phyloP scores from a whole-genome alignment of 2,329 filamentous ascomycete species.

The Sporothrix mexicana region DNA sequence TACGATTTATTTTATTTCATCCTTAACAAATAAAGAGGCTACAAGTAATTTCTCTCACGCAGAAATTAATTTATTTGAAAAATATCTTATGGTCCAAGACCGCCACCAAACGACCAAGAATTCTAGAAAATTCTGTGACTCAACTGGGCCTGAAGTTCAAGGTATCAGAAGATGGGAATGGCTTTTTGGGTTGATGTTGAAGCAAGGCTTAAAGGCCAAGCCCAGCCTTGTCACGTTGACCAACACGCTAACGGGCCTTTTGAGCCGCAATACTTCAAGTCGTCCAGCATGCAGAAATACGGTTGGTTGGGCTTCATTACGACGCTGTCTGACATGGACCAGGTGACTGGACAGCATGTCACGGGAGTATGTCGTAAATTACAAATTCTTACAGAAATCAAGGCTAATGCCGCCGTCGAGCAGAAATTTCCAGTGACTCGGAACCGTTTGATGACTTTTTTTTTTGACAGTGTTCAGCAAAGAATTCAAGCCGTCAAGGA shows the following conservation, averaged over 20 bases:
- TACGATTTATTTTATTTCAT: no score
- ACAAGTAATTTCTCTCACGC: no score
- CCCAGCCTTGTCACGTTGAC: constrained; percentile 15
- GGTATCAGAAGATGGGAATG: background rate
- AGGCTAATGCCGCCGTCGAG: no score
- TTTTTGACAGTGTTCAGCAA: no score
- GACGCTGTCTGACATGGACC: background rate
- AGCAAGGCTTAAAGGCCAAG: background rate
- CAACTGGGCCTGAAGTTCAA: background rate
- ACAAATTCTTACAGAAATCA: background rate
- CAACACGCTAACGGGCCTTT: background rate
- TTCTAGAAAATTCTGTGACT: no score
- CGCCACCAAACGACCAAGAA: no score
- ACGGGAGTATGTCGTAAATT: no score
- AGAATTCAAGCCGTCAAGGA: background rate
- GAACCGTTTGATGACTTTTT: no score
- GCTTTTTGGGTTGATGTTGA: background rate
- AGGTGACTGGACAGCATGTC: background rate
- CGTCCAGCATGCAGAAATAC: background rate
- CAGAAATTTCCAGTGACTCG: no score
- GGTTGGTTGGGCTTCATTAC: background rate
- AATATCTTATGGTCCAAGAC: no score
- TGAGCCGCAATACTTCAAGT: constrained; percentile 6
- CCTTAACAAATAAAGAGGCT: no score
- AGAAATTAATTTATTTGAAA: no score